Evolutionary conservation across 495 filamentous ascomycete genomes (phyloP).

Genomic region (Podospora bellae-mahoneyi): DNA sequence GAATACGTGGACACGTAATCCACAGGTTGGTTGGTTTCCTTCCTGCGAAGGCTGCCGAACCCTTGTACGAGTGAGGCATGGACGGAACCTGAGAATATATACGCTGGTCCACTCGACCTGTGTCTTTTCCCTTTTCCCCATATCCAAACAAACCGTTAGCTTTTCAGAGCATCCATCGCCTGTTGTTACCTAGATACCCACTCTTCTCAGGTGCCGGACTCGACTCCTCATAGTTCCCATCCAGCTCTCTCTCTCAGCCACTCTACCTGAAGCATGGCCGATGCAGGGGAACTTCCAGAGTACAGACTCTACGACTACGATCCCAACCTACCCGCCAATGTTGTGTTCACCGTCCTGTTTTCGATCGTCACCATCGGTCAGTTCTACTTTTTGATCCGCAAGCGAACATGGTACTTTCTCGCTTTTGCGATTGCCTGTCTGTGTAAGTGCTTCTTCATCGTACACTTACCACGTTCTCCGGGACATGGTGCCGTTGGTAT

Average conservation of each 20-base stretch:
- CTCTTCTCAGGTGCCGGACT: too few relatives aligned
- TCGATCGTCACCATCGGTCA: slow-evolving; percentile 45
- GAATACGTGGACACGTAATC: not conserved
- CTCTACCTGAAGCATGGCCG: not conserved
- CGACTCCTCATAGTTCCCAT: too few relatives aligned
- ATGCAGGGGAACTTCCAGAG: not conserved
- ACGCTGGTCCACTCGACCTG: not conserved
- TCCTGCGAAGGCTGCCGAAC: not conserved
- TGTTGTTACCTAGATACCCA: too few relatives aligned
- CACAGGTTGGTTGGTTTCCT: not conserved
- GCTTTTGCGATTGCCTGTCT: slow-evolving; percentile 56
- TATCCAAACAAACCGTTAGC: too few relatives aligned
- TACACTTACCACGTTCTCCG: not conserved
- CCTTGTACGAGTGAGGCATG: not conserved
- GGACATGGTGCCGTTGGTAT: not conserved
- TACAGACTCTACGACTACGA: slow-evolving; percentile 39
- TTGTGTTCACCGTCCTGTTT: slow-evolving; percentile 54
- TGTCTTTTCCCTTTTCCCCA: too few relatives aligned
- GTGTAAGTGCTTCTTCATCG: slow-evolving; percentile 42
- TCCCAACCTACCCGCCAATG: slow-evolving; percentile 48
- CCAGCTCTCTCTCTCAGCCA: not conserved
- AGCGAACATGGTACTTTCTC: slow-evolving; percentile 58
- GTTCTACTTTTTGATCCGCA: slow-evolving; percentile 44
- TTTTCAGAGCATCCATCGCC: too few relatives aligned
- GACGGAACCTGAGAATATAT: not conserved